These are phyloP conservation scores for Apiospora arundinis DNA, from an alignment of 2,329 filamentous ascomycete genomes.

Conservation along the genomic window DNA sequence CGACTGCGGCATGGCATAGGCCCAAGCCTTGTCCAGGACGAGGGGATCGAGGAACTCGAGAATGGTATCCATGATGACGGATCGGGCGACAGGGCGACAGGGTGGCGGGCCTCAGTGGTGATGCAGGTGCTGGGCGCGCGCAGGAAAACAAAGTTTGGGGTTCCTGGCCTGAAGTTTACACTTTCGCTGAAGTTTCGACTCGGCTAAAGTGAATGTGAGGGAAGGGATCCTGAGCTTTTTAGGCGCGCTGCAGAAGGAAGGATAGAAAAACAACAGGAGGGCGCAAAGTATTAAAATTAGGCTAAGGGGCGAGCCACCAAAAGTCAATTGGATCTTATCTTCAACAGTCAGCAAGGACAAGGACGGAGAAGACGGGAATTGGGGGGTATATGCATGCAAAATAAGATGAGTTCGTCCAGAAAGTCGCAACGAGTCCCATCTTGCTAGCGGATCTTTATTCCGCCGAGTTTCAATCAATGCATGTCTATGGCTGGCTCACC, in stretches of 20 bases:
- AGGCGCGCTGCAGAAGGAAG: not conserved
- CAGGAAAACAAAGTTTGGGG: constrained; percentile 14
- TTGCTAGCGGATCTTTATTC: constrained; percentile 10
- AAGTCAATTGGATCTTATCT: constrained; percentile 16
- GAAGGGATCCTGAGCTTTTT: constrained; percentile 5
- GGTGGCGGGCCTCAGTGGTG: not conserved
- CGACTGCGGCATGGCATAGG: constrained; percentile 43
- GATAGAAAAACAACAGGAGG: not conserved
- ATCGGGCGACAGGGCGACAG: no score
- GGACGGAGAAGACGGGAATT: not conserved
- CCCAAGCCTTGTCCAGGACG: constrained; percentile 48
- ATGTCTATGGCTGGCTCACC: not conserved
- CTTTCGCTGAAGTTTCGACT: constrained; percentile 5
- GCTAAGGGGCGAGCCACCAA: constrained; percentile 10
- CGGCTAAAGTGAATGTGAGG: not conserved
- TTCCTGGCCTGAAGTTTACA: constrained; percentile 17
- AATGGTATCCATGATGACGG: constrained; percentile 44
- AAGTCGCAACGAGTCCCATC: not conserved
- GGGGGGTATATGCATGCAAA: constrained; percentile 11
- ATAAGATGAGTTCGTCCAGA: constrained; percentile 14
- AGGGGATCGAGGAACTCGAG: constrained; percentile 50
- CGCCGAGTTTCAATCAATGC: constrained; percentile 4
- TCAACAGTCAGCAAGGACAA: not conserved
- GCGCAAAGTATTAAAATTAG: not conserved
- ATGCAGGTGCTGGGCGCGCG: constrained; percentile 1